These are phyloP conservation scores for Aureobasidium uvarum DNA, from an alignment of 2,329 filamentous ascomycete species.

Conservation along the genomic window DNA sequence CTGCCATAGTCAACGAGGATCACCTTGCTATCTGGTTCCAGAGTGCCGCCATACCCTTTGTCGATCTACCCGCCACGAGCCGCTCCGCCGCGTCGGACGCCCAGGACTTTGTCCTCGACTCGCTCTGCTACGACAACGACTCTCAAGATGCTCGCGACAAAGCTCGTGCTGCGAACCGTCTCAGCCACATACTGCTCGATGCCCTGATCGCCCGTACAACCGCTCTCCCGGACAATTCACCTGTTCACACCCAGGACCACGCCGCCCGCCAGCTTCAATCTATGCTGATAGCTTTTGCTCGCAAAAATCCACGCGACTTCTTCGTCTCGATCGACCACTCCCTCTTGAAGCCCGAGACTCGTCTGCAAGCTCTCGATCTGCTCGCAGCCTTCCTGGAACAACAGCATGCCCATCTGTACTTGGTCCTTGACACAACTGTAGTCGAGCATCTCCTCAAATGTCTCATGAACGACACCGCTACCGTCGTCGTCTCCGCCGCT, in stretches of 20 bases:
- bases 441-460: slow-evolving; percentile 71
- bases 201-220: slow-evolving; percentile 46
- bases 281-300: slow-evolving; percentile 59
- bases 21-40: slow-evolving; percentile 72
- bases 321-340: slow-evolving; percentile 64
- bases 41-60: slow-evolving; percentile 56
- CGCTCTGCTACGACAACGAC: slow-evolving; percentile 63
- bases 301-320: slow-evolving; percentile 67
- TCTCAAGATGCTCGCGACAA: slow-evolving; percentile 51
- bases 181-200: slow-evolving; percentile 55
- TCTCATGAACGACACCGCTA: slow-evolving; percentile 74
- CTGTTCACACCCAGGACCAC: slow-evolving; percentile 40
- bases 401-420: slow-evolving; percentile 75
- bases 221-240: slow-evolving; percentile 39
- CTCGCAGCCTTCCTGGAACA: slow-evolving; percentile 70
- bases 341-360: slow-evolving; percentile 62
- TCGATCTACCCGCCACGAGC: slow-evolving; percentile 59
- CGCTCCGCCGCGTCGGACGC: slow-evolving; percentile 64
- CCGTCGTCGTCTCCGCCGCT: slow-evolving; percentile 71
- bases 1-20: slow-evolving; percentile 61
- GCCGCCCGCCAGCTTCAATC: slow-evolving; percentile 53
- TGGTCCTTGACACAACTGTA: slow-evolving; percentile 68
- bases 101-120: slow-evolving; percentile 61
- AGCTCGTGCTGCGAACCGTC: slow-evolving; percentile 47
- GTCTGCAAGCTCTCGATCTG: slow-evolving; percentile 63